Evolutionary conservation across 2,329 filamentous ascomycete genomes (phyloP).

Genomic region (Xylaria hypoxylon): DNA sequence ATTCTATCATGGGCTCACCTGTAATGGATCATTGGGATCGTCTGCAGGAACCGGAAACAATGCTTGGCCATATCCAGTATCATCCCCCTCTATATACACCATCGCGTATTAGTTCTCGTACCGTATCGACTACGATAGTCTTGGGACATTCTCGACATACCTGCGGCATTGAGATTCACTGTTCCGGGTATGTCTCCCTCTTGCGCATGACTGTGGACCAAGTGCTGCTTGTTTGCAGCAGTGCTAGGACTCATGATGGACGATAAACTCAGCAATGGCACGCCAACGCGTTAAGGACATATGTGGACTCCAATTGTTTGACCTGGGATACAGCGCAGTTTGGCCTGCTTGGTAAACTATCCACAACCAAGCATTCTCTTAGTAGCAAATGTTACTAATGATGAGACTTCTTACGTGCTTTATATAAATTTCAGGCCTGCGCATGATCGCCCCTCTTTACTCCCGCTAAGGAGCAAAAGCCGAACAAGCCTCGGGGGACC

Average conservation of each 20-base stretch:
- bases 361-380: conserved; percentile 7
- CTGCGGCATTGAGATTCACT: conserved; percentile 45
- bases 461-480: conserved; percentile 28
- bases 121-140: background rate
- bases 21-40: conserved; percentile 49
- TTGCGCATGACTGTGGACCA: conserved; percentile 49
- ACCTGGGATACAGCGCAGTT: background rate
- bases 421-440: conserved; percentile 16
- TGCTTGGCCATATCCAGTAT: conserved; percentile 47
- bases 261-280: background rate
- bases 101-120: conserved; percentile 11
- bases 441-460: conserved; percentile 27
- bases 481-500: conserved; percentile 22
- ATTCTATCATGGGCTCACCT: conserved; percentile 37
- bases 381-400: background rate
- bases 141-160: conserved; percentile 36
- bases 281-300: background rate
- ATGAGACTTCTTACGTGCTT: conserved; percentile 9
- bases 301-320: background rate
- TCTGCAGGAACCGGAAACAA: conserved; percentile 48
- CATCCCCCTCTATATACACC: conserved; percentile 45
- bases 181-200: conserved; percentile 48
- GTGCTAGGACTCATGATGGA: conserved; percentile 37
- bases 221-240: conserved; percentile 37
- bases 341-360: conserved; percentile 15